A percentile compares a stretch with the other conserved stretches of the same genome.
phyloP scores from a whole-genome alignment of 2,329 filamentous ascomycete species.

The Ophiosphaerella narmari region DNA sequence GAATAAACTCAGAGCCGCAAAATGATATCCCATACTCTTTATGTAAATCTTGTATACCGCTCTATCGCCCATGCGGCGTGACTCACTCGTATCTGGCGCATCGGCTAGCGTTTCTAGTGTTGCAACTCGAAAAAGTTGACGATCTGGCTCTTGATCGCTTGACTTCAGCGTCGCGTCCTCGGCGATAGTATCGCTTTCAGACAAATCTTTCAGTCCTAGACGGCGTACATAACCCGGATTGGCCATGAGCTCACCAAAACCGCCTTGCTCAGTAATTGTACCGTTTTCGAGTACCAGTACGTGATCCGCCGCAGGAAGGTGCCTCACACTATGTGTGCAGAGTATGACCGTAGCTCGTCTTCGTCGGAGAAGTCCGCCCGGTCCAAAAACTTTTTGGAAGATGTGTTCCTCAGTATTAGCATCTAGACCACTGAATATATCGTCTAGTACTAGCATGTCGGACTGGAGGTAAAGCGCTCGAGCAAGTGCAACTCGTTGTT shows the following conservation, averaged over 20 bases:
- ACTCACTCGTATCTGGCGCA: neutral
- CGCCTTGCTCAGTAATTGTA: constrained; percentile 33
- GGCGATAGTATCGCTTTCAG: no score
- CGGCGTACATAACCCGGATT: neutral
- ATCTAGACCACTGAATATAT: constrained; percentile 55
- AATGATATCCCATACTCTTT: constrained; percentile 10
- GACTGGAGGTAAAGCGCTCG: constrained; percentile 54
- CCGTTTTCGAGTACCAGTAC: constrained; percentile 10
- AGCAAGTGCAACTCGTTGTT: constrained; percentile 54
- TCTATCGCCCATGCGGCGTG: constrained; percentile 13
- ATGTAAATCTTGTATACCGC: constrained; percentile 18
- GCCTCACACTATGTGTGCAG: constrained; percentile 14
- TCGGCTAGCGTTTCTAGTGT: neutral
- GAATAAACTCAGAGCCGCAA: neutral
- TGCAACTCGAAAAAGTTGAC: no score
- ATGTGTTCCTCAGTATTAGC: constrained; percentile 52
- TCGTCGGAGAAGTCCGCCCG: constrained; percentile 47
- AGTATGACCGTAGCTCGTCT: constrained; percentile 25
- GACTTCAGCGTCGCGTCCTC: no score
- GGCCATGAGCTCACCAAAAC: constrained; percentile 35
- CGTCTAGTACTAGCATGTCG: constrained; percentile 53
- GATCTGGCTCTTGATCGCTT: no score
- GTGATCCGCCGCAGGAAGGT: constrained; percentile 14
- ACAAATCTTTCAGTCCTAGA: no score
- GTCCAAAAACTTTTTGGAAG: constrained; percentile 50